These are phyloP conservation scores for Backusella mclennaniae DNA, from an alignment of 192 early-diverging fungal species.

Conservation along the genomic window DNA sequence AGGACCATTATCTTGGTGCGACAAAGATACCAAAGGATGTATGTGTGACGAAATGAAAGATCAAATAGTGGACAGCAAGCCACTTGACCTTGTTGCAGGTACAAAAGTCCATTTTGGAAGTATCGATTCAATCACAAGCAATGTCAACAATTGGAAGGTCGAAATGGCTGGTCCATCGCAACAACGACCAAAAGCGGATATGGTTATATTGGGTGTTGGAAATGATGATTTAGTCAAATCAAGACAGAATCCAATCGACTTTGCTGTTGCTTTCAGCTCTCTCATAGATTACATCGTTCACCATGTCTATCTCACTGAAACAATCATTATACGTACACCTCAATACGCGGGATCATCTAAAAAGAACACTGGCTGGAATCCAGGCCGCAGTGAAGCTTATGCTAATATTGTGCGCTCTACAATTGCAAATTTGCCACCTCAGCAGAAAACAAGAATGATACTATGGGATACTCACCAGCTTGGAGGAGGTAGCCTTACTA, in stretches of 20 bases:
- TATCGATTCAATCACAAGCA: not conserved
- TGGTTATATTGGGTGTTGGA: conserved; percentile 23
- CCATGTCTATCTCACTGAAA: conserved; percentile 17
- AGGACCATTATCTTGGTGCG: not conserved
- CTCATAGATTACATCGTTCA: not conserved
- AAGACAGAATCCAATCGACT: conserved; percentile 1
- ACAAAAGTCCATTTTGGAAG: not conserved
- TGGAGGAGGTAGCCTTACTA: conserved; percentile 12
- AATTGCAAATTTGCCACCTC: not conserved
- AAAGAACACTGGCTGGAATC: conserved; percentile 23
- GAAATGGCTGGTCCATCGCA: not conserved
- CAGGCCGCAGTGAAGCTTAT: conserved; percentile 26
- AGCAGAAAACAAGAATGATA: not conserved
- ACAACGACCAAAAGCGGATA: conserved; percentile 12
- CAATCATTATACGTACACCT: conserved; percentile 20
- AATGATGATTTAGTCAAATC: conserved; percentile 17
- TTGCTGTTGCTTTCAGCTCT: conserved; percentile 12
- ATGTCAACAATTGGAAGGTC: conserved; percentile 8
- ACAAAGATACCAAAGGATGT: not conserved
- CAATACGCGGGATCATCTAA: conserved; percentile 8
- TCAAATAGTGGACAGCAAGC: not conserved
- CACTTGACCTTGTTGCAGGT: not conserved
- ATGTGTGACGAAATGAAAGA: not conserved
- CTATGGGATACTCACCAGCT: conserved; percentile 26
- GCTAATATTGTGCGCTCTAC: conserved; percentile 2